Conservation (phyloP, 225 moss, liverwort and hornwort genomes). For the Neckera pumila region DNA sequence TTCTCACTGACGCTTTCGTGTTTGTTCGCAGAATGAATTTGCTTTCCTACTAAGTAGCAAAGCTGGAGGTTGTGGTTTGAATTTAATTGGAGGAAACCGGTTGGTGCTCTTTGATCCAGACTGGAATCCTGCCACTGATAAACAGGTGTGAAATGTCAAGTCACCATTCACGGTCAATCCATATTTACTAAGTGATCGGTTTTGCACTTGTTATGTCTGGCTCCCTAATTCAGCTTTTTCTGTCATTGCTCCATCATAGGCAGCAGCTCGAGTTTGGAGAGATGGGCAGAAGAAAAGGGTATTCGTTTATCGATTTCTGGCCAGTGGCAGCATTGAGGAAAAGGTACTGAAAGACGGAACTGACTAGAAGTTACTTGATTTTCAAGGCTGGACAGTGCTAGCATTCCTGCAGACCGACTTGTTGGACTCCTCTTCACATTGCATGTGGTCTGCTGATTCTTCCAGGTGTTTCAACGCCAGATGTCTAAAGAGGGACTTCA, state of each 20-base stretch:
- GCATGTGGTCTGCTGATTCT: not conserved
- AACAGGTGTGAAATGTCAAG: constrained; percentile 48
- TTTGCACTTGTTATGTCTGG: not conserved
- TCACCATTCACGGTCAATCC: not conserved
- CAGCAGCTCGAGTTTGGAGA: constrained; percentile 96
- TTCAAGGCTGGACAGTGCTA: not conserved
- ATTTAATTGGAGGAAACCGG: constrained; percentile 93
- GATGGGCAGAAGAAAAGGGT: constrained; percentile 98
- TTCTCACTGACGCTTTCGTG: not conserved
- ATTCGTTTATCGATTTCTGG: constrained; percentile 83
- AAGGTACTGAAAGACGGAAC: constrained; percentile 38
- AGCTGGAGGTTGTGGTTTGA: constrained; percentile 98
- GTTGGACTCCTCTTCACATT: not conserved
- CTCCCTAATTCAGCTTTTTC: not conserved
- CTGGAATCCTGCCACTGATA: constrained; percentile 99
- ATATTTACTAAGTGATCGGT: not conserved
- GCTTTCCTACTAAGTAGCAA: constrained; percentile 96
- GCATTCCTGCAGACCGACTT: not conserved
- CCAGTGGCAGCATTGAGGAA: constrained; percentile 95
- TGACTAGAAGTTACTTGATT: not conserved
- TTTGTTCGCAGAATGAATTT: constrained; percentile 72
- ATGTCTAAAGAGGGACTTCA: constrained; percentile 97
- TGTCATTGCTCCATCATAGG: constrained; percentile 26
- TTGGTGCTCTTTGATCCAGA: constrained; percentile 98
- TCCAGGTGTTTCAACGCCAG: constrained; percentile 95